Evolutionary conservation across 2,329 filamentous ascomycete genomes (phyloP).

Genomic region (Sporothrix sp.): DNA sequence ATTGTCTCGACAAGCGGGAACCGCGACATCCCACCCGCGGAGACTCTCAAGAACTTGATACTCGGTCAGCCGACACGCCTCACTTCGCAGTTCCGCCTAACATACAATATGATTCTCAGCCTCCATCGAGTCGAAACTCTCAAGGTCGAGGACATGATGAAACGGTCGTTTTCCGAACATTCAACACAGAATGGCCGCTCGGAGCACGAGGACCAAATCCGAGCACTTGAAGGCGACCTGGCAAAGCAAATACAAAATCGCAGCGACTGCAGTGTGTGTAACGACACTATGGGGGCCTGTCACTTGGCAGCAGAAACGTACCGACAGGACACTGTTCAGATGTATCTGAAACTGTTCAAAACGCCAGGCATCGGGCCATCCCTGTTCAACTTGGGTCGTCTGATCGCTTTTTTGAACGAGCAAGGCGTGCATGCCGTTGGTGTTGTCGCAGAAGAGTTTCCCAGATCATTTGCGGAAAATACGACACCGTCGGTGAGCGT

Average conservation of each 20-base stretch:
- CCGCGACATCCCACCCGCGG: constrained; percentile 80
- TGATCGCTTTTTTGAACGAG: constrained; percentile 70
- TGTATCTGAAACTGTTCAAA: constrained; percentile 66
- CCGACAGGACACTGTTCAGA: constrained; percentile 65
- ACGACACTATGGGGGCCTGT: constrained; percentile 67
- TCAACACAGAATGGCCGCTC: constrained; percentile 89
- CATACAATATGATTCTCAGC: constrained; percentile 99
- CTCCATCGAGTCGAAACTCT: constrained; percentile 87
- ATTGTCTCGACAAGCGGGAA: constrained; percentile 72
- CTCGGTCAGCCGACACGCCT: constrained; percentile 91
- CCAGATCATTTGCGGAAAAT: constrained; percentile 44
- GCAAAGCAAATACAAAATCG: constrained; percentile 66
- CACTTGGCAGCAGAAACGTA: constrained; percentile 76
- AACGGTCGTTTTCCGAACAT: constrained; percentile 97
- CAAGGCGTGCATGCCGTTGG: constrained; percentile 76
- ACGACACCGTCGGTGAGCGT: constrained; percentile 63
- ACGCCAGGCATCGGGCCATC: constrained; percentile 68
- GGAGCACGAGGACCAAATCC: constrained; percentile 91
- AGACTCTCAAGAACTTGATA: constrained; percentile 83
- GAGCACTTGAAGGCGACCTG: constrained; percentile 81
- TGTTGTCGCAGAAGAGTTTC: constrained; percentile 44
- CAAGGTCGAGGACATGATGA: constrained; percentile 99
- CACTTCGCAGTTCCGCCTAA: constrained; percentile 89
- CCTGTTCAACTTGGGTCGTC: constrained; percentile 63
- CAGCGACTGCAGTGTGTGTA: constrained; percentile 73